phyloP scores from a whole-genome alignment of 2,329 filamentous ascomycete genomes.

The Annulohypoxylon truncatum region DNA sequence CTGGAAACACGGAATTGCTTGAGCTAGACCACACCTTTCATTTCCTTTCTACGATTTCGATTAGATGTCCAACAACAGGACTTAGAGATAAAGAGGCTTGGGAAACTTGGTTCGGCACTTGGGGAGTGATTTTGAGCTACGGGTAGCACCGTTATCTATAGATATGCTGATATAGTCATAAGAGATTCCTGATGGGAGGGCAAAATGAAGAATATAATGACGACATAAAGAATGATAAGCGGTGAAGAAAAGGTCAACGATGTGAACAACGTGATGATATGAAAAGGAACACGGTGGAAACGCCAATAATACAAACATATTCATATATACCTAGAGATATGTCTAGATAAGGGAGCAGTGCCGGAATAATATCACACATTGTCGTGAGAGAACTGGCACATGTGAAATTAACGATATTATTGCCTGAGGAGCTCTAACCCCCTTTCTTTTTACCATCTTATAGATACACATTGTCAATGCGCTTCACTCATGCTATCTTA shows the following conservation, averaged over 20 bases:
- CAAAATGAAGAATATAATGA: neutral
- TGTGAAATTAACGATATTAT: neutral
- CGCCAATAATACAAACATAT: too few relatives aligned
- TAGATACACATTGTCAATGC: too few relatives aligned
- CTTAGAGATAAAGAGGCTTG: neutral
- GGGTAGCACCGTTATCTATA: neutral
- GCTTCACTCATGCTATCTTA: too few relatives aligned
- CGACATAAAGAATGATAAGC: neutral
- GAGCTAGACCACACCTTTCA: conserved; percentile 2
- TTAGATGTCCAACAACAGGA: neutral
- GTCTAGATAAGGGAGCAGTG: neutral
- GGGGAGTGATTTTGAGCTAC: neutral
- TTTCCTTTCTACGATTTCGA: neutral
- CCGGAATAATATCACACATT: too few relatives aligned
- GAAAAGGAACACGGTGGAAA: neutral
- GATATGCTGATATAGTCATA: neutral
- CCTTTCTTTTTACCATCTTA: neutral
- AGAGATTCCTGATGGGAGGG: neutral
- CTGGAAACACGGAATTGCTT: conserved; percentile 61
- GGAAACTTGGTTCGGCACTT: neutral
- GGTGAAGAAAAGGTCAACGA: neutral
- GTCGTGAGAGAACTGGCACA: neutral
- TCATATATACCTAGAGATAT: too few relatives aligned
- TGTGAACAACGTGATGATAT: neutral
- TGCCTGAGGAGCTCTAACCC: neutral